These are phyloP conservation scores for Ettlia oleoabundans DNA, from an alignment of 139 green algal genomes.

Conservation along the genomic window DNA sequence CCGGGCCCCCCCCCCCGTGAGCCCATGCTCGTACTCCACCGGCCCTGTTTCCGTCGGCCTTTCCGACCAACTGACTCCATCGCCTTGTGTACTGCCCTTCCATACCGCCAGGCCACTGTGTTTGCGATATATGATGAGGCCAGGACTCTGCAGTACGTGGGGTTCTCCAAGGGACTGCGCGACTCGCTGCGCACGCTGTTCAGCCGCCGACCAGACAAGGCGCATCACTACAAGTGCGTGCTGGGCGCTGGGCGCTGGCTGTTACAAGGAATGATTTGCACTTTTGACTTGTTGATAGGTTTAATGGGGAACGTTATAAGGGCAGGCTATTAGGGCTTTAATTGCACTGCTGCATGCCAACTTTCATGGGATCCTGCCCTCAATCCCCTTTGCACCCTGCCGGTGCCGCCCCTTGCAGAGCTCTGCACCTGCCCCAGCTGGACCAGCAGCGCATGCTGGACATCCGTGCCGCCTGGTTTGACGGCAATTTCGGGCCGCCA, in stretches of 20 bases:
- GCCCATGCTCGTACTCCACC: too few species aligned
- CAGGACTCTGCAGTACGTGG: constrained; percentile 91
- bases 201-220: constrained; percentile 79
- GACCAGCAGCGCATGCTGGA: constrained; percentile 85
- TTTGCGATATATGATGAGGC: constrained; percentile 88
- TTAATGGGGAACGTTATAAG: too few species aligned
- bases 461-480: constrained; percentile 76
- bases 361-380: not conserved
- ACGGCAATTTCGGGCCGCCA: constrained; percentile 69
- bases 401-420: constrained; percentile 38
- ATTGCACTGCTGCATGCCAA: not conserved
- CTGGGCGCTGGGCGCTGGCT: not conserved
- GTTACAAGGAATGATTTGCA: not conserved
- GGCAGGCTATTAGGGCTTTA: not conserved
- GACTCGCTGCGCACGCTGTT: constrained; percentile 85
- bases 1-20: too few species aligned
- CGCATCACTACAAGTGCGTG: constrained; percentile 80
- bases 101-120: constrained; percentile 58
- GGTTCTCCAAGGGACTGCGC: constrained; percentile 84
- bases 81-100: not conserved
- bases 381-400: not conserved
- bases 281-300: not conserved
- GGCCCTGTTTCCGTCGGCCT: too few species aligned
- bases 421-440: constrained; percentile 56
- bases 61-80: too few species aligned